Conservation (phyloP, 1,139 yeast genomes). For the Suhomyces anneliseae region DNA sequence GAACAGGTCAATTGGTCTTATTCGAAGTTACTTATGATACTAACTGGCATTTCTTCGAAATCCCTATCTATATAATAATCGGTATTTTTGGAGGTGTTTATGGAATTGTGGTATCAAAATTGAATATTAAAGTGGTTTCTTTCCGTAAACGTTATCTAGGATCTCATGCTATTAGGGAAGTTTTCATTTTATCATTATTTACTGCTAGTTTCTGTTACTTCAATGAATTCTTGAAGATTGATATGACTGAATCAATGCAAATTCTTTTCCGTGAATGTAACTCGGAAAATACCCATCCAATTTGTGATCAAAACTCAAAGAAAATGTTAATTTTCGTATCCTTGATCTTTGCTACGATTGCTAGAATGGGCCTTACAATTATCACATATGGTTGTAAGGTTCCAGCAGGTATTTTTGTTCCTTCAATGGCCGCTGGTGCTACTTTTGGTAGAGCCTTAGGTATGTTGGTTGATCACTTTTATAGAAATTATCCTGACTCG, state of each 20-base stretch:
- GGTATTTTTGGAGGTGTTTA: slow-evolving; percentile 93
- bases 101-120: slow-evolving; percentile 78
- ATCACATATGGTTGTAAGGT: slow-evolving; percentile 89
- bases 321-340: slow-evolving; percentile 39
- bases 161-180: slow-evolving; percentile 67
- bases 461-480: slow-evolving; percentile 58
- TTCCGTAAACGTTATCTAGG: slow-evolving; percentile 72
- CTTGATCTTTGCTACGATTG: slow-evolving; percentile 66
- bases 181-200: slow-evolving; percentile 59
- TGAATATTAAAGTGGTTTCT: slow-evolving; percentile 74
- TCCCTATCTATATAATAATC: slow-evolving; percentile 72
- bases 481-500: slow-evolving; percentile 43
- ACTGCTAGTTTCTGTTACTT: slow-evolving; percentile 82
- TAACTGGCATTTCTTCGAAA: slow-evolving; percentile 84
- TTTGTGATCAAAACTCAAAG: slow-evolving; percentile 51
- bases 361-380: slow-evolving; percentile 71
- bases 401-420: slow-evolving; percentile 95
- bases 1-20: slow-evolving; percentile 91
- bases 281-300: slow-evolving; percentile 35
- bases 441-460: slow-evolving; percentile 89
- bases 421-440: slow-evolving; percentile 96
- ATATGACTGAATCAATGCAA: slow-evolving; percentile 97
- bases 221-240: slow-evolving; percentile 75
- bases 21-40: slow-evolving; percentile 86
- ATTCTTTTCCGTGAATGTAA: slow-evolving; percentile 83